Evolutionary conservation across 129 eudicot species (phyloP).

Genomic region (Mikania micrantha): DNA sequence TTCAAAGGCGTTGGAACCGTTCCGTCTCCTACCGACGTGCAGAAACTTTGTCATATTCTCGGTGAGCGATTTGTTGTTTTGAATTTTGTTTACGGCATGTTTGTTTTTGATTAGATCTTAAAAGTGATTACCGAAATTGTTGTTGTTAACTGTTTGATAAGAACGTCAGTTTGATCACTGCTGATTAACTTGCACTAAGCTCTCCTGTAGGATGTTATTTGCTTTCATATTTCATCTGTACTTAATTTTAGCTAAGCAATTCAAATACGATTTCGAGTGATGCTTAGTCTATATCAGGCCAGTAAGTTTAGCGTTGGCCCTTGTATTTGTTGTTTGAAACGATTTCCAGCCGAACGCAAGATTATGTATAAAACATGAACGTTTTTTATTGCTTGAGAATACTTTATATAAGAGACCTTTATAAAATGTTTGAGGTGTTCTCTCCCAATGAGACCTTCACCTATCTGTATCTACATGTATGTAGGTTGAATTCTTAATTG

Average conservation of each 20-base stretch:
- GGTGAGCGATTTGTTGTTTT: conserved; percentile 31
- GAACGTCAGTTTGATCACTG: neutral
- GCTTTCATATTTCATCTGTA: neutral
- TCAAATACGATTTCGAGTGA: neutral
- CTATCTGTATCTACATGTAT: no score
- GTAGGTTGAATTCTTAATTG: no score
- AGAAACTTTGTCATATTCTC: conserved; percentile 43
- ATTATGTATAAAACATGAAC: neutral
- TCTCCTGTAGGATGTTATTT: neutral
- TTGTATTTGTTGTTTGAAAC: no score
- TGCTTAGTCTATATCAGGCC: no score
- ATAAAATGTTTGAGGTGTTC: no score
- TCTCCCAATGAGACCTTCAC: no score
- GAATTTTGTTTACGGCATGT: neutral
- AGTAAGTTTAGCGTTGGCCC: no score
- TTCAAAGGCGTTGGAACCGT: conserved; percentile 63
- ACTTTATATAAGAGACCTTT: neutral
- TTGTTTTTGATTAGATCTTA: neutral
- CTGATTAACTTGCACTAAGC: neutral
- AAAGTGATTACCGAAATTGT: neutral
- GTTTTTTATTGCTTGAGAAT: neutral
- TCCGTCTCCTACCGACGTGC: conserved; percentile 50
- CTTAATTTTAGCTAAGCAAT: neutral
- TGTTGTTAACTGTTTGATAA: conserved; percentile 7
- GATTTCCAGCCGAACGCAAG: no score